Evolutionary conservation across 148 eudicot species (phyloP), one percentile per base, ranked within the genome.

Genomic region (Cornus controversa): DNA sequence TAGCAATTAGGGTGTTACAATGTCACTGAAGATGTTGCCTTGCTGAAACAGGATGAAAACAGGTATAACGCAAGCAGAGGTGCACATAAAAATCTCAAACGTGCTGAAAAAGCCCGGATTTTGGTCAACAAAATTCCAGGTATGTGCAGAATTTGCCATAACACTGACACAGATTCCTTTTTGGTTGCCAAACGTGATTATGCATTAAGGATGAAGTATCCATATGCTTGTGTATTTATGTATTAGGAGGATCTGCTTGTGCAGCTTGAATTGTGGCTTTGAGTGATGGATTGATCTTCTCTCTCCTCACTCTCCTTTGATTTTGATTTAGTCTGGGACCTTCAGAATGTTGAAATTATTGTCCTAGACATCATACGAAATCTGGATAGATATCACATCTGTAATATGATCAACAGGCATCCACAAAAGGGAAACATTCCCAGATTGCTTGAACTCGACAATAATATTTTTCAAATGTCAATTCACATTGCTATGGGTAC

Each of bases 31-130:
- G n/a, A 72, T 50, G 60, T 70, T 70, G 45, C 16, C 23, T 8
- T 10, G 64, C 25, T 75, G 77, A n/a, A 62, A 31, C 85, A 88
- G 93, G 93, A 90, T 75, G 93, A 88, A n/a, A 84, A 81, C 73
- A 87, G 98, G 70, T 93, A 91, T 69, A 87, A 87, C 82, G 92
- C 93, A 26, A 87, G 91, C 72, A 89, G 94, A 83, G 98, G 98
- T 13, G 94, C 91, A 7, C 98, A 91, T 82, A 84, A 91, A 34
- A 89, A 74, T 66, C 80, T 91, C 24, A 93, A 90, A 78, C 88
- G 96, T 27, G 96, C 96, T 63, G 96, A 92, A 79, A 90, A 86
- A 69, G 93, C 93, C 24, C 93, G 93, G 63, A 75, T 82, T 45
- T 45, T 91, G 29, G 91, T 89, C 78, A 86, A 71, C 82, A 93